Evolutionary conservation across 805 yeast genomes (phyloP).

Genomic region (Candida parachauliodes): DNA sequence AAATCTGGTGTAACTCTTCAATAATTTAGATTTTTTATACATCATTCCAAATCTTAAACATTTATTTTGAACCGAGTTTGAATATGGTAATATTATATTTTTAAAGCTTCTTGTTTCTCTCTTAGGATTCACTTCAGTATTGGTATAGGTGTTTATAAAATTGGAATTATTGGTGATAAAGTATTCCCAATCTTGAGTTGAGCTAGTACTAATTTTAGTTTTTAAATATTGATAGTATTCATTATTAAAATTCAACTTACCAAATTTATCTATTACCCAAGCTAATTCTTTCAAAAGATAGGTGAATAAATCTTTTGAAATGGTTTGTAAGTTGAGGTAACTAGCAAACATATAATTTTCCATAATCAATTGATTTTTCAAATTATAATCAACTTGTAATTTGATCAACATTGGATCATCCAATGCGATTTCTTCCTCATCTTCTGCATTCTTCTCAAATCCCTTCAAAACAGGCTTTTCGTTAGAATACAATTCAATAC

Average conservation of each 20-base stretch:
- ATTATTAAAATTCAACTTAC: constrained; percentile 20
- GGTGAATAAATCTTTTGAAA: constrained; percentile 34
- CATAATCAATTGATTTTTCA: constrained; percentile 37
- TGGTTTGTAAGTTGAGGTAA: constrained; percentile 39
- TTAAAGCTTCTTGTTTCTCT: constrained; percentile 45
- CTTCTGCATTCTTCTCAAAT: constrained; percentile 1
- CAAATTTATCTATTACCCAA: constrained; percentile 29
- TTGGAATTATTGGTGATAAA: constrained; percentile 42
- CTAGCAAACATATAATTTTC: constrained; percentile 42
- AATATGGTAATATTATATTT: constrained; percentile 29
- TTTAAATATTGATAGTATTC: constrained; percentile 24
- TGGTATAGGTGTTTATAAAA: constrained; percentile 48
- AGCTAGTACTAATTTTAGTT: constrained; percentile 21
- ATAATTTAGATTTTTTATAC: constrained; percentile 38
- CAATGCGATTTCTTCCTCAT: constrained; percentile 25
- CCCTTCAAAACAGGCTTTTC: constrained; percentile 30
- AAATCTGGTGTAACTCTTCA: constrained; percentile 35
- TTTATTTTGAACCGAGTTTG: constrained; percentile 36
- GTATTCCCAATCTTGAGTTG: constrained; percentile 35
- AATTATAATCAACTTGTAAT: constrained; percentile 35
- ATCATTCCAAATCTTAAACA: constrained; percentile 38
- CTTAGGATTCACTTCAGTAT: constrained; percentile 45
- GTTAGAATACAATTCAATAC: constrained; percentile 34
- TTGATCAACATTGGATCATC: constrained; percentile 43
- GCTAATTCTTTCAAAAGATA: constrained; percentile 37